A percentile compares a stretch with the other conserved stretches of the same genome.
Conservation (phyloP, 495 filamentous ascomycete species). For the Penicillium riverlandense region DNA sequence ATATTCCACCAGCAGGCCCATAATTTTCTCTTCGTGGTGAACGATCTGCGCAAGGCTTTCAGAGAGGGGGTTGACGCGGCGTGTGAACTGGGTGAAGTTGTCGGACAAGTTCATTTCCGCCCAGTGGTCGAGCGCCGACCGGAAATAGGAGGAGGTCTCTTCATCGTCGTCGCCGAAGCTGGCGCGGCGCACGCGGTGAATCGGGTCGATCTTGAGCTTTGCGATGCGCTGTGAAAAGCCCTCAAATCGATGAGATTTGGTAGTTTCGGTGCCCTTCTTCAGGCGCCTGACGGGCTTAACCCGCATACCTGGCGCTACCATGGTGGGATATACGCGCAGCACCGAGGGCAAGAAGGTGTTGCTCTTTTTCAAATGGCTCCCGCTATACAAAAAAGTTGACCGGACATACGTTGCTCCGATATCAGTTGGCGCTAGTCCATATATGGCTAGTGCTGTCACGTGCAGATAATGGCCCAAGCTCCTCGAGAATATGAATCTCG, state of each 20-base stretch:
- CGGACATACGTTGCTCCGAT: constrained; percentile 30
- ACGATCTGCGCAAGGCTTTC: constrained; percentile 88
- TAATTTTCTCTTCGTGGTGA: constrained; percentile 77
- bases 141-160: constrained; percentile 72
- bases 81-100: constrained; percentile 65
- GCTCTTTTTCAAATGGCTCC: constrained; percentile 16
- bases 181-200: constrained; percentile 75
- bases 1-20: constrained; percentile 66
- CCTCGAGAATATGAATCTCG: constrained; percentile 7
- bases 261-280: constrained; percentile 60
- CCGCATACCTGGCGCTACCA: constrained; percentile 58
- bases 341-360: constrained; percentile 20
- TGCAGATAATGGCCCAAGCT: constrained; percentile 29
- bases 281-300: constrained; percentile 54
- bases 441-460: constrained; percentile 19
- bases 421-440: constrained; percentile 18
- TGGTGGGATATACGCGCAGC: constrained; percentile 26
- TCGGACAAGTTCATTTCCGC: constrained; percentile 80
- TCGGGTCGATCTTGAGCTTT: constrained; percentile 87
- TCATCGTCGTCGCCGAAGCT: constrained; percentile 68
- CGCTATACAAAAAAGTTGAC: constrained; percentile 38
- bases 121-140: constrained; percentile 79
- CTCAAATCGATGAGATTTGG: constrained; percentile 82
- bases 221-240: constrained; percentile 88
- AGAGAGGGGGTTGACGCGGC: constrained; percentile 65